These are phyloP conservation scores for Trichoderma guizhouense DNA, from an alignment of 2,329 filamentous ascomycete genomes.

Conservation along the genomic window DNA sequence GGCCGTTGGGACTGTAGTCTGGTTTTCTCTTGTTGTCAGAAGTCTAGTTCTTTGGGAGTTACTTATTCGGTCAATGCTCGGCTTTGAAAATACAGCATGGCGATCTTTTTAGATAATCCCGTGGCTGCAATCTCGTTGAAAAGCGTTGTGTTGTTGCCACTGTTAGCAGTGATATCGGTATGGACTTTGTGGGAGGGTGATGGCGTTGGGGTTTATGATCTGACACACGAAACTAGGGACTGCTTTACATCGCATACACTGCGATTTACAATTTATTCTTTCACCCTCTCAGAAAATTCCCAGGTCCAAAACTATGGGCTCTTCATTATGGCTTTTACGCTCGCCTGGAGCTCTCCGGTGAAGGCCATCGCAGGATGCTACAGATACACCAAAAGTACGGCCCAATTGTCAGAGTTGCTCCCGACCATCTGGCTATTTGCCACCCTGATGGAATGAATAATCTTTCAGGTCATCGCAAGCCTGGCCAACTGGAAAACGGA, in stretches of 20 bases:
- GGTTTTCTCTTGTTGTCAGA: neutral
- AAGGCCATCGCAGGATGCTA: neutral
- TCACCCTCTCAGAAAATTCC: slow-evolving; percentile 11
- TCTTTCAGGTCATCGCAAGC: slow-evolving; percentile 21
- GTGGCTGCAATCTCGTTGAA: neutral
- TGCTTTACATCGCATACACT: neutral
- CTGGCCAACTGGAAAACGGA: slow-evolving; percentile 14
- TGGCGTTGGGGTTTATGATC: neutral
- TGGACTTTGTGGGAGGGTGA: neutral
- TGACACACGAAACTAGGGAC: neutral
- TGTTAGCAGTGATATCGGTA: neutral
- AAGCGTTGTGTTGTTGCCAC: neutral
- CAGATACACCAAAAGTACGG: slow-evolving; percentile 16
- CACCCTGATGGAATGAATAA: slow-evolving; percentile 20
- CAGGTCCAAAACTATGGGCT: slow-evolving; percentile 12
- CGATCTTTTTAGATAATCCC: neutral
- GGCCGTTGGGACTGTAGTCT: neutral
- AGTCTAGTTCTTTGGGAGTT: neutral
- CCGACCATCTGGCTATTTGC: neutral
- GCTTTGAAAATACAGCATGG: neutral
- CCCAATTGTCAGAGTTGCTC: neutral
- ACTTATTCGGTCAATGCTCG: neutral
- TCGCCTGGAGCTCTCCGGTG: neutral
- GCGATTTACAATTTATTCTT: slow-evolving; percentile 15
- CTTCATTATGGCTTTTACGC: neutral